Conservation (phyloP, 176 grass and related monocot genomes). For the Eleusine coracana region DNA sequence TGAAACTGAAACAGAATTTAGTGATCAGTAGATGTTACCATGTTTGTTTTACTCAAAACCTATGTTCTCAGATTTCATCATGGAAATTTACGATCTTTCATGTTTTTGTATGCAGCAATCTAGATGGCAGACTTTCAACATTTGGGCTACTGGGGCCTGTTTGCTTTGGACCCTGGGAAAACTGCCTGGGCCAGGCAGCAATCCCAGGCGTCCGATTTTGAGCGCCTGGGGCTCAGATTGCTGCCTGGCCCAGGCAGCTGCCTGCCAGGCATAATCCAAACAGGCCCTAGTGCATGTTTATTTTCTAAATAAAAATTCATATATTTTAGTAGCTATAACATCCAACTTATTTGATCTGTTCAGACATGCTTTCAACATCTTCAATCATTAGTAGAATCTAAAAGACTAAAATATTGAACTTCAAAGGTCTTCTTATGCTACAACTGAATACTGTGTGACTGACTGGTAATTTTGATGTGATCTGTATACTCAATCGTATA, state of each 20-base stretch:
- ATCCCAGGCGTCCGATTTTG: too few species aligned
- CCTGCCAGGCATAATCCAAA: too few species aligned
- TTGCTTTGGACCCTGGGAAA: too few species aligned
- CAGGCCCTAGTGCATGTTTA: not conserved
- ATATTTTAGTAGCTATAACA: not conserved
- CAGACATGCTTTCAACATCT: not conserved
- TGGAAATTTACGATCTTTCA: not conserved
- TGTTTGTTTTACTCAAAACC: not conserved
- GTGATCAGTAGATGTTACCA: not conserved
- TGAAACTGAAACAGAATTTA: too few species aligned
- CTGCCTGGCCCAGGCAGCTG: too few species aligned
- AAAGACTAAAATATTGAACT: conserved; percentile 7
- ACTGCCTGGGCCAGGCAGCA: too few species aligned
- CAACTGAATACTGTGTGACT: not conserved
- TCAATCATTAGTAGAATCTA: not conserved
- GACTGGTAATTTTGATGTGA: conserved; percentile 3
- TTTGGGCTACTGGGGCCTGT: too few species aligned
- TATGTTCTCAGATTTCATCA: not conserved
- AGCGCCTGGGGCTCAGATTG: too few species aligned
- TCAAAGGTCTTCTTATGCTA: not conserved
- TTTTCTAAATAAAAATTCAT: not conserved
- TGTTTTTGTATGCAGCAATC: not conserved
- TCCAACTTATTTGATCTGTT: not conserved
- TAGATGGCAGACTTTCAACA: not conserved
- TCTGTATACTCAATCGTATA: not conserved